A percentile compares a stretch with the other conserved stretches of the same genome.
phyloP scores from a whole-genome alignment of 768 basidiomycete genomes.

The Suillus cothurnatus region DNA sequence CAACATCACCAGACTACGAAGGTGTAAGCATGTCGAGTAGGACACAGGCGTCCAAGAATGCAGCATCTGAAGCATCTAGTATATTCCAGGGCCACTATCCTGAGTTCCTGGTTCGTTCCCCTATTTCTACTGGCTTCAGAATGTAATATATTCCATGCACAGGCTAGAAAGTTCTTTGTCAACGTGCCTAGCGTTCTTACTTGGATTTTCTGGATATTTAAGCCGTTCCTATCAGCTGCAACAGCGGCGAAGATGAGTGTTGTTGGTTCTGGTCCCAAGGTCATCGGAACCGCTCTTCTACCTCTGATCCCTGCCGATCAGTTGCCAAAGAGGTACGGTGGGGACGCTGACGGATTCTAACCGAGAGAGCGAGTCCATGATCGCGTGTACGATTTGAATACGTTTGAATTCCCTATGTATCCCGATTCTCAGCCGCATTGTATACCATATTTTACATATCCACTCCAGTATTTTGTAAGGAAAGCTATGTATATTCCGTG shows the following conservation, averaged over 20 bases:
- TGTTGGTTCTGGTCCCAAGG: conserved; percentile 62
- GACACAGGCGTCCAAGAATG: conserved; percentile 74
- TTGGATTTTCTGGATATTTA: conserved; percentile 88
- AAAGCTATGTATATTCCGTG: neutral
- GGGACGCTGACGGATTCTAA: conserved; percentile 57
- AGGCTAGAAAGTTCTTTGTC: conserved; percentile 80
- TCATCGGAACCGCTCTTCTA: conserved; percentile 62
- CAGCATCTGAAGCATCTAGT: conserved; percentile 70
- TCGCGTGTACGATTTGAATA: neutral
- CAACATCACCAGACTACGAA: conserved; percentile 58
- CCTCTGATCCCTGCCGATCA: conserved; percentile 56
- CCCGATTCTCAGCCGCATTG: neutral
- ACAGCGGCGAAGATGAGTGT: conserved; percentile 85
- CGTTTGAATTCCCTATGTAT: neutral
- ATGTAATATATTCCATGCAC: conserved; percentile 7
- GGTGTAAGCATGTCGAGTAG: conserved; percentile 68
- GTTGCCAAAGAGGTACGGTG: conserved; percentile 74
- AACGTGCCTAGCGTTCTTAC: conserved; percentile 76
- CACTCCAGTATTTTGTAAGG: neutral
- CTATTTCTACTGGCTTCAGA: neutral
- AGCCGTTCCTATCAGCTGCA: conserved; percentile 65
- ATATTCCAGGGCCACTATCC: conserved; percentile 82
- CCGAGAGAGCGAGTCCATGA: neutral
- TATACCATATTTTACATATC: neutral
- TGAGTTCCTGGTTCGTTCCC: conserved; percentile 62